Evolutionary conservation across 495 filamentous ascomycete genomes (phyloP), one percentile per base, ranked within the genome.

Genomic region (Neurospora sp.): DNA sequence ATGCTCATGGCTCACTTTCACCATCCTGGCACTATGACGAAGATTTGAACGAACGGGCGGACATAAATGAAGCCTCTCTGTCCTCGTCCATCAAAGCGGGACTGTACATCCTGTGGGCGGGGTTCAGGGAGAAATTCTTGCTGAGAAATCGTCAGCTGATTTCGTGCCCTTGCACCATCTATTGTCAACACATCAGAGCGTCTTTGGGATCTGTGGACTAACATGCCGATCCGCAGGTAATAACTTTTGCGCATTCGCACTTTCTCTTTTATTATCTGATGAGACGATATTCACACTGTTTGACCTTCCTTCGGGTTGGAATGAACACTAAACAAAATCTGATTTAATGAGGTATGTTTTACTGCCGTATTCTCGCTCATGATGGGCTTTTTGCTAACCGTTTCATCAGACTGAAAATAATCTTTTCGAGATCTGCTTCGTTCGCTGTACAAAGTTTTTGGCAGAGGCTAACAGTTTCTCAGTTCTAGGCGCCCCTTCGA

Each of bases 91-190:
- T 83, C 87, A 89, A 89, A 86, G 87, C 87, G 88, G 90, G 88
- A 71, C 88, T 96, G 94, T 93, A 97, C 94, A 91, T 90, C 90
- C 88, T 90, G 91, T 88, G 89, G 85, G 89, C 83, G 88, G 85
- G 84, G 84, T 80, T 80, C 79, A 77, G 78, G 83, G 83, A 87
- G 90, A 90, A 88, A 84, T 92, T 91, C 90, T 94, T 97, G 94
- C 91, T 97, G 94, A 97, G 89, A 96, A 87, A 84, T 96, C 94
- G 93, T 96, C 91, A 92, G 81, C 94, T 97, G 94, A 97, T 87
- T 83, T 81, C 83, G 81, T 85, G 82, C 81, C 81, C 74, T 76
- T 73, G 42, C 71, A 72, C 44, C 69, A 40, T 40, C 42, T 72
- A 69, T 72, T 72, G 61, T 75, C 70, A 42, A 44, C 22, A 45